phyloP scores from a whole-genome alignment of 805 yeast species.

The Torulaspora gathmanii region DNA sequence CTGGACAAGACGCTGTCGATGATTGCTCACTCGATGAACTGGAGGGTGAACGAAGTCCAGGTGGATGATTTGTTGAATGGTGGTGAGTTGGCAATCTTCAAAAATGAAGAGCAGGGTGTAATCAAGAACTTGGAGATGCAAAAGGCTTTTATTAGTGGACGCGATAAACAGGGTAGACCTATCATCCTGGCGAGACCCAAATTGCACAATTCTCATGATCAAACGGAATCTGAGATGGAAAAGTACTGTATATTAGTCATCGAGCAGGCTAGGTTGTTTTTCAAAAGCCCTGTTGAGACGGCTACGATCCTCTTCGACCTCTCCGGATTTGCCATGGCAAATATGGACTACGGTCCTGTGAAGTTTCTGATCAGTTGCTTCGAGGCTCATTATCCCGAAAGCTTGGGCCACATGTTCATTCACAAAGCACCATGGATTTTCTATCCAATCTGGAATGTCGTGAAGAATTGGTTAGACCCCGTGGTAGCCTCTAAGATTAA shows the following conservation, averaged over 20 bases:
- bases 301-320: conserved; percentile 84
- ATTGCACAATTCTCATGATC: conserved; percentile 64
- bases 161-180: conserved; percentile 70
- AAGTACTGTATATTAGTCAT: conserved; percentile 69
- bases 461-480: conserved; percentile 93
- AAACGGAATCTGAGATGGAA: conserved; percentile 66
- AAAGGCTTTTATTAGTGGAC: conserved; percentile 72
- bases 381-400: conserved; percentile 96
- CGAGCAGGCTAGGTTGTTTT: conserved; percentile 73
- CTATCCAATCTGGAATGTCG: conserved; percentile 87
- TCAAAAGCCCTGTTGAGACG: conserved; percentile 71
- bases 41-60: conserved; percentile 63
- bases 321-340: conserved; percentile 77
- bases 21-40: conserved; percentile 66
- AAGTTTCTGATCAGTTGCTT: conserved; percentile 84
- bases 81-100: conserved; percentile 65
- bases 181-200: conserved; percentile 76
- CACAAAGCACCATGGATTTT: conserved; percentile 98
- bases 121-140: conserved; percentile 46
- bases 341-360: conserved; percentile 90
- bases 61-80: conserved; percentile 58
- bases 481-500: conserved; percentile 88
- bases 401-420: conserved; percentile 74
- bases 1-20: conserved; percentile 61
- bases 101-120: conserved; percentile 42